Evolutionary conservation across 2,329 filamentous ascomycete genomes (phyloP).

Genomic region (Exophiala viscosa): DNA sequence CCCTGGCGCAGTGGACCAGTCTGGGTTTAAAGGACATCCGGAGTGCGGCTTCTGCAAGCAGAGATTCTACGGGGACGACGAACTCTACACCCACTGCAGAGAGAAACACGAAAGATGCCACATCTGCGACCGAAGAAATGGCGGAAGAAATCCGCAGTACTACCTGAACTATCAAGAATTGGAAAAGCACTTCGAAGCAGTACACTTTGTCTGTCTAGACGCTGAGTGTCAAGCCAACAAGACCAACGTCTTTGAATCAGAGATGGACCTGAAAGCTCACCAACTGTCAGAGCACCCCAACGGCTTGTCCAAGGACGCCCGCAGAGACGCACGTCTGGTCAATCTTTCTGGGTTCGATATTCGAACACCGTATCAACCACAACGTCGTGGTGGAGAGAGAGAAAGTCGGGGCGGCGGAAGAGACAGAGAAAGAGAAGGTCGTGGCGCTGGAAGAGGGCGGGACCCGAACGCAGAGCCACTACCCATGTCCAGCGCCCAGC

Average conservation of each 20-base stretch:
- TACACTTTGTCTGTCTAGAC: constrained; percentile 82
- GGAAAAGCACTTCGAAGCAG: constrained; percentile 79
- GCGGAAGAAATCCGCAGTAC: constrained; percentile 73
- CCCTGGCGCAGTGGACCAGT: constrained; percentile 85
- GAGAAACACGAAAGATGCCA: constrained; percentile 94
- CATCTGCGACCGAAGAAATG: constrained; percentile 72
- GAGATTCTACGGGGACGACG: constrained; percentile 93
- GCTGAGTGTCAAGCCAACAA: constrained; percentile 92
- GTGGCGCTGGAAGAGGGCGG: constrained; percentile 64
- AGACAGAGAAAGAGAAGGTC: constrained; percentile 45
- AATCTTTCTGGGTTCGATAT: constrained; percentile 85
- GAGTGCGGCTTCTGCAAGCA: constrained; percentile 89
- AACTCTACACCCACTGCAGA: constrained; percentile 87
- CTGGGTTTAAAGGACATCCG: constrained; percentile 92
- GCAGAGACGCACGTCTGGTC: constrained; percentile 77
- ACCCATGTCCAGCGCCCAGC: constrained; percentile 72
- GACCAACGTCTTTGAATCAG: constrained; percentile 92
- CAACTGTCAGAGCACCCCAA: constrained; percentile 79
- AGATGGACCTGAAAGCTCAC: constrained; percentile 92
- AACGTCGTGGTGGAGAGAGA: constrained; percentile 51
- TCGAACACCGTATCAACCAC: constrained; percentile 64
- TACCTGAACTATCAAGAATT: constrained; percentile 84
- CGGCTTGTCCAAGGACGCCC: constrained; percentile 74
- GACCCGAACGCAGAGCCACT: constrained; percentile 83
- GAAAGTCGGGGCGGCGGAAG: constrained; percentile 48